Conservation (phyloP, 441 rosid genomes). For the Biscutella laevigata region DNA sequence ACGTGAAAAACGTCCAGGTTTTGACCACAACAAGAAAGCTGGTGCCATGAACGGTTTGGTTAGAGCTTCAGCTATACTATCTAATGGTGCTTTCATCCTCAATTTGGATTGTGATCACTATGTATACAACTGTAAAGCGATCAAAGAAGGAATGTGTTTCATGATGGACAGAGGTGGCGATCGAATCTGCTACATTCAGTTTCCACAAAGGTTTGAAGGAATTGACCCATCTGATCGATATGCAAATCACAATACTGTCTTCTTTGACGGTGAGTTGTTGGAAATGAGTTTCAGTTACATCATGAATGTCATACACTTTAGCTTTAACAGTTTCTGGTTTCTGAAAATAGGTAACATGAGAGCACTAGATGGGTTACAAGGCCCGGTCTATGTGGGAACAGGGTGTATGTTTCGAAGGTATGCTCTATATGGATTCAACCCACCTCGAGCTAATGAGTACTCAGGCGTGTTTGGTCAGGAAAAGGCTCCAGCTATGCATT, state of each 20-base stretch:
- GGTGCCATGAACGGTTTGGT: conserved; percentile 95
- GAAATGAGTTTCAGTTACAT: no score
- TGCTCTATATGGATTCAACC: conserved; percentile 78
- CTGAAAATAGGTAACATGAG: conserved; percentile 70
- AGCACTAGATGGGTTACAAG: conserved; percentile 86
- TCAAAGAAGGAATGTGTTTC: conserved; percentile 85
- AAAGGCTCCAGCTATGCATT: conserved; percentile 34
- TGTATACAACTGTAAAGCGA: conserved; percentile 57
- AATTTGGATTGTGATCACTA: conserved; percentile 90
- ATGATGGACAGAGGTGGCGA: conserved; percentile 97
- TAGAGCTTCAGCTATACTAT: conserved; percentile 77
- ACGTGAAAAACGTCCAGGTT: conserved; percentile 74
- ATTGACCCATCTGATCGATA: conserved; percentile 90
- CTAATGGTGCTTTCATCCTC: conserved; percentile 83
- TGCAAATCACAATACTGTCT: conserved; percentile 86
- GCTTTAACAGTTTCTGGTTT: not conserved
- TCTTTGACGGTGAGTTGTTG: conserved; percentile 60
- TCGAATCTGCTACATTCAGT: conserved; percentile 76
- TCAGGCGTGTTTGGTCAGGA: conserved; percentile 52
- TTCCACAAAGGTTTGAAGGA: conserved; percentile 92
- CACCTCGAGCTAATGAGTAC: conserved; percentile 80
- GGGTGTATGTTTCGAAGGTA: conserved; percentile 85
- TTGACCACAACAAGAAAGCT: conserved; percentile 87
- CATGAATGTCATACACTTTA: not conserved
- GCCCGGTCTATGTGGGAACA: conserved; percentile 85